A percentile compares a stretch with the other conserved stretches of the same genome.
phyloP scores from a whole-genome alignment of 2,329 filamentous ascomycete species.

The Phialophora tarda region DNA sequence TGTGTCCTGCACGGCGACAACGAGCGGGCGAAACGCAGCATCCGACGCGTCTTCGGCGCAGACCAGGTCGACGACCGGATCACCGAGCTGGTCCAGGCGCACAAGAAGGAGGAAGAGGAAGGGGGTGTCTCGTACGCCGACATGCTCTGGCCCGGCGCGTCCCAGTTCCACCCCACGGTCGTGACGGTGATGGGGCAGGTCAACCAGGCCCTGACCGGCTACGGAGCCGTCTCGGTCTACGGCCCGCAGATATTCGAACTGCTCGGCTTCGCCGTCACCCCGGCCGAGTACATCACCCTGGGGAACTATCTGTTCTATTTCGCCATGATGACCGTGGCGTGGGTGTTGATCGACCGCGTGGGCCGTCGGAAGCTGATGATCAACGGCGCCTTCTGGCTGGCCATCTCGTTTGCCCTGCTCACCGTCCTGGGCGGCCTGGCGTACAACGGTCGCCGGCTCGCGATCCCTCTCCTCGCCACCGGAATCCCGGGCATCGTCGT shows the following conservation, averaged over 20 bases:
- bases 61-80: slow-evolving; percentile 56
- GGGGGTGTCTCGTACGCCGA: slow-evolving; percentile 58
- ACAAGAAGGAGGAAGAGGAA: slow-evolving; percentile 57
- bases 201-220: slow-evolving; percentile 65
- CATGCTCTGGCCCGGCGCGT: slow-evolving; percentile 61
- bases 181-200: slow-evolving; percentile 68
- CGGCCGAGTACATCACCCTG: slow-evolving; percentile 63
- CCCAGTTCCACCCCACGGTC: slow-evolving; percentile 66
- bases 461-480: slow-evolving; percentile 38
- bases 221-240: slow-evolving; percentile 66
- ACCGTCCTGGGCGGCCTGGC: slow-evolving; percentile 42
- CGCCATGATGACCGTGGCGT: slow-evolving; percentile 65
- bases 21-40: slow-evolving; percentile 58
- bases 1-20: slow-evolving; percentile 58
- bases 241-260: slow-evolving; percentile 69
- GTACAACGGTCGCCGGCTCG: slow-evolving; percentile 31
- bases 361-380: slow-evolving; percentile 42
- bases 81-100: slow-evolving; percentile 57
- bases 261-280: slow-evolving; percentile 59
- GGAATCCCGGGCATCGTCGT: slow-evolving; percentile 40
- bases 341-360: slow-evolving; percentile 58
- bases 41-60: slow-evolving; percentile 58
- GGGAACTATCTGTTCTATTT: slow-evolving; percentile 68
- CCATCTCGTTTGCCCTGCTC: slow-evolving; percentile 41
- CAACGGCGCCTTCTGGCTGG: slow-evolving; percentile 38